phyloP scores from a whole-genome alignment of 768 basidiomycete species.

The Podaxis sp. region DNA sequence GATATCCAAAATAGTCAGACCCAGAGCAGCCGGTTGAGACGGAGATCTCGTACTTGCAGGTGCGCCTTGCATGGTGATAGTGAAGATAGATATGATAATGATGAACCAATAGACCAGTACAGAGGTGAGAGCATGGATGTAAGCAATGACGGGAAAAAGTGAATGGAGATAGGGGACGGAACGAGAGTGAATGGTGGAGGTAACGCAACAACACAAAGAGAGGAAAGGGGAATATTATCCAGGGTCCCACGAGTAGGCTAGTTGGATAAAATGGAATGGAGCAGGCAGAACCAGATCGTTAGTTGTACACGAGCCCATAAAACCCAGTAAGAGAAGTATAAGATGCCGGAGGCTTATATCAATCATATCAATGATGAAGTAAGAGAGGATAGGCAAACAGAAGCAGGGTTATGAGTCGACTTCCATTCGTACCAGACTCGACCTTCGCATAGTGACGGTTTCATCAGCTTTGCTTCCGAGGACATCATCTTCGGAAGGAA shows the following conservation, averaged over 20 bases:
- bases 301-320: neutral
- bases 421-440: neutral
- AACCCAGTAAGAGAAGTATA: neutral
- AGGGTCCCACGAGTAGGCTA: neutral
- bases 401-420: neutral
- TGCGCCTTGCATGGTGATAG: neutral
- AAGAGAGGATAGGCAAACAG: neutral
- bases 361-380: neutral
- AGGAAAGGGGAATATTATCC: neutral
- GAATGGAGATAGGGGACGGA: neutral
- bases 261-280: neutral
- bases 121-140: neutral
- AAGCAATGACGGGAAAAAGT: neutral
- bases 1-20: neutral
- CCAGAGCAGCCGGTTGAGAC: neutral
- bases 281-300: neutral
- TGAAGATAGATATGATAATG: too few species aligned
- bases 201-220: neutral
- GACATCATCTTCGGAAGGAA: slow-evolving; percentile 18
- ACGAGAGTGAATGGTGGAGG: neutral
- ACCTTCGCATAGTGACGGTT: neutral
- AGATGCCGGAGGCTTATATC: neutral
- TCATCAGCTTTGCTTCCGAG: neutral
- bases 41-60: neutral
- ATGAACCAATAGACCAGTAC: neutral